Evolutionary conservation across 192 early-diverging fungal species (phyloP), one percentile per base, ranked within the genome.

Genomic region (Coemansia sp.): DNA sequence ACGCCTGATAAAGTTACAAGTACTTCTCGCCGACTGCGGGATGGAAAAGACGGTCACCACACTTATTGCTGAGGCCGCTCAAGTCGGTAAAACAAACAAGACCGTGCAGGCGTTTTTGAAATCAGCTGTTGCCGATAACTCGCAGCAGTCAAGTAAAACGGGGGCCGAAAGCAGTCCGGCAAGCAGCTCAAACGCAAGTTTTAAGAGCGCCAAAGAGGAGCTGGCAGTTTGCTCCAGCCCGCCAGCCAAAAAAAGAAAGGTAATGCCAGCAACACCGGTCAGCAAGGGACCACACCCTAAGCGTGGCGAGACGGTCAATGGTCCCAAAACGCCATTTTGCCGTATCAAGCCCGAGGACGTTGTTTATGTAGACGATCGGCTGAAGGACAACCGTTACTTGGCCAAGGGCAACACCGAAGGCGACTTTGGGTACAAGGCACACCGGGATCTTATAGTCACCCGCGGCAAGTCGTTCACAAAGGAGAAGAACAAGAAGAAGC

Each of bases 401-500:
- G 52, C 66, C 60, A 88, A 91, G 72, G 91, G 92, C 73, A 87
- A 89, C 3, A 84, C 85, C 17, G 84, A 83, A 8, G 72, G 51
- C 32, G 84, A 88, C 52, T 98, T 96, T 79, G 97, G 97, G 17
- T 85, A 90, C 79, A 96, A 92, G 67, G 97, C 97, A 12, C 89
- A 97, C 69, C 83, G 85, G 76, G 97, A 98, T 59, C 84, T 98
- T 65, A 90, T 94, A 59, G 89, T 90, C 47, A 93, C 89, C 14
- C 83, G 89, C 29, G 97, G 97, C 47, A 93, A 94, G 79, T 87
- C 88, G 23, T 98, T 98, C 85, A 87, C 92, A 39, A 89, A 89
- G 11, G 94, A 97, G 69, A 98, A 98, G 87, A 93, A 92, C 63
- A 97, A 97, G 84, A 98, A 98, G 84, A 97, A 97, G 87, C 84